Percentiles rank a stretch among this genome's conserved stretches.
These are phyloP conservation scores for Phytophthora pisi DNA, from an alignment of 352 stramenopile species.

Conservation along the genomic window DNA sequence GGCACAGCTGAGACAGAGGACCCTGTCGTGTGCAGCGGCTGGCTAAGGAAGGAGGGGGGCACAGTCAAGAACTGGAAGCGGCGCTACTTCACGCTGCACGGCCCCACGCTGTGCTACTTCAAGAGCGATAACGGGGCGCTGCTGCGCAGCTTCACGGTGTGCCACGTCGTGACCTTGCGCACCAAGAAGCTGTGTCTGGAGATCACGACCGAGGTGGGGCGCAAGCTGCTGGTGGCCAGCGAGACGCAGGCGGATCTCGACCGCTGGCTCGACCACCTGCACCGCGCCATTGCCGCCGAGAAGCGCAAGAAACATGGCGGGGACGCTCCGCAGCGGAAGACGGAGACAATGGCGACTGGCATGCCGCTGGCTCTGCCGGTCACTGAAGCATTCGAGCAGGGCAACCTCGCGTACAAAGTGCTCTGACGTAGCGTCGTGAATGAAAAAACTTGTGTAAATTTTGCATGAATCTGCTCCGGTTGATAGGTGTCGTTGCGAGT, in stretches of 20 bases:
- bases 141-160: conserved; percentile 68
- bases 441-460: not conserved
- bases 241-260: conserved; percentile 71
- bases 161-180: conserved; percentile 68
- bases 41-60: conserved; percentile 82
- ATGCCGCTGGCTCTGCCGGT: conserved; percentile 19
- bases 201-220: conserved; percentile 74
- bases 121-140: conserved; percentile 81
- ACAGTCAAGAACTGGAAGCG: conserved; percentile 87
- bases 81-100: conserved; percentile 82
- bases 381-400: conserved; percentile 1
- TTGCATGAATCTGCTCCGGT: conserved; percentile 8
- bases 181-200: conserved; percentile 78
- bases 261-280: conserved; percentile 70
- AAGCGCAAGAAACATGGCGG: conserved; percentile 43
- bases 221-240: conserved; percentile 75
- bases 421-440: conserved; percentile 14
- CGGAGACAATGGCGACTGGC: not conserved
- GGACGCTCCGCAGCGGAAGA: conserved; percentile 8
- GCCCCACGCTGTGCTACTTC: conserved; percentile 81
- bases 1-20: conserved; percentile 36
- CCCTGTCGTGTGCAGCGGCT: conserved; percentile 71
- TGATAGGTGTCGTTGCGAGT: not conserved
- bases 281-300: conserved; percentile 56
- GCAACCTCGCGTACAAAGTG: conserved; percentile 34